These are phyloP conservation scores for Suillus weaverae DNA, from an alignment of 768 basidiomycete genomes.

Conservation along the genomic window DNA sequence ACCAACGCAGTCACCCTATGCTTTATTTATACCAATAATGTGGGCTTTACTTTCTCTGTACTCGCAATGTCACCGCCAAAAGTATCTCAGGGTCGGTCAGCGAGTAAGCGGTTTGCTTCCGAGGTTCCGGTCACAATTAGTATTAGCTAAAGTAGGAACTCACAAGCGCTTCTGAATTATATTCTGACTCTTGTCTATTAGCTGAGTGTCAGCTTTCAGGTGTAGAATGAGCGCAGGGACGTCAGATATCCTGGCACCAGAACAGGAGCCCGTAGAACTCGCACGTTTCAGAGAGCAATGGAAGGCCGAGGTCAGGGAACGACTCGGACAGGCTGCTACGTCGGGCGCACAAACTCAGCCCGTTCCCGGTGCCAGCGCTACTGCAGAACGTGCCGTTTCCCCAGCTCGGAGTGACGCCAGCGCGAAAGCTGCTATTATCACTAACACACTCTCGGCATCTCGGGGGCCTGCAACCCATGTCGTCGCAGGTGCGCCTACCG, in stretches of 20 bases:
- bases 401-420: slow-evolving; percentile 5
- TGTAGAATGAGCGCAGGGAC: background rate
- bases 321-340: slow-evolving; percentile 16
- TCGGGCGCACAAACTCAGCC: slow-evolving; percentile 4
- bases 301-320: slow-evolving; percentile 60
- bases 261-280: slow-evolving; percentile 61
- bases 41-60: background rate
- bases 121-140: background rate
- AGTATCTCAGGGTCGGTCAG: background rate
- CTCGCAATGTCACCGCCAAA: background rate
- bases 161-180: background rate
- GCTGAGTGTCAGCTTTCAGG: background rate
- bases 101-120: background rate
- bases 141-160: background rate
- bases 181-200: background rate
- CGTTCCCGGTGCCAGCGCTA: slow-evolving; percentile 4
- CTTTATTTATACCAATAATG: slow-evolving; percentile 29
- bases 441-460: background rate
- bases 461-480: slow-evolving; percentile 13
- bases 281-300: slow-evolving; percentile 70
- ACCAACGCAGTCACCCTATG: slow-evolving; percentile 14
- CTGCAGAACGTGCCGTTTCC: slow-evolving; percentile 12
- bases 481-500: slow-evolving; percentile 16
- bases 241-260: background rate
- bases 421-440: slow-evolving; percentile 2